Percentiles rank a stretch among this genome's conserved stretches.
Conservation (phyloP, 1,284 basidiomycete species). For the Ustilago sp. region DNA sequence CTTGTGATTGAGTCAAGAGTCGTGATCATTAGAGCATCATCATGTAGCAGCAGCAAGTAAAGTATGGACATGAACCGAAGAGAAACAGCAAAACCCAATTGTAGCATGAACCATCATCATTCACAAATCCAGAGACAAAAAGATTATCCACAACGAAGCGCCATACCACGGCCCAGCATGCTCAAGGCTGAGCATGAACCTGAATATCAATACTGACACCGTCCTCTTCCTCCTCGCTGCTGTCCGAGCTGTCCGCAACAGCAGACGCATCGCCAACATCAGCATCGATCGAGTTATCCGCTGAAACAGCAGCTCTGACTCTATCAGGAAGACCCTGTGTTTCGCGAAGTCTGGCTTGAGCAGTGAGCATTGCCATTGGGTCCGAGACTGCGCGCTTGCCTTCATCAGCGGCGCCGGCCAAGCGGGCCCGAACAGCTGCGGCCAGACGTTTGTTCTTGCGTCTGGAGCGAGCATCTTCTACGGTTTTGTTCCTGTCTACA, state of each 20-base stretch:
- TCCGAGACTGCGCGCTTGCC: conserved; percentile 31
- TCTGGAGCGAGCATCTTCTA: not conserved
- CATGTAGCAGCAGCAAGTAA: not conserved
- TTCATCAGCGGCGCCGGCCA: not conserved
- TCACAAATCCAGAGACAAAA: not conserved
- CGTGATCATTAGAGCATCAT: not conserved
- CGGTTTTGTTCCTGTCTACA: not conserved
- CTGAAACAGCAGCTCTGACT: conserved; percentile 32
- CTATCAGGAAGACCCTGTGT: conserved; percentile 9
- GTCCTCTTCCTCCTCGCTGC: conserved; percentile 23
- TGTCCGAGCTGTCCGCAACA: not conserved
- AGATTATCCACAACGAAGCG: not conserved
- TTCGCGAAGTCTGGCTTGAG: conserved; percentile 16
- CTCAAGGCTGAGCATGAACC: conserved; percentile 1
- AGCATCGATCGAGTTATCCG: conserved; percentile 28
- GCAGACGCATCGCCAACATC: conserved; percentile 9
- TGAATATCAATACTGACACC: conserved; percentile 40
- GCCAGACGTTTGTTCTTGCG: not conserved
- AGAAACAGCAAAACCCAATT: not conserved
- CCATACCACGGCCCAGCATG: not conserved
- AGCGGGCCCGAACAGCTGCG: conserved; percentile 12
- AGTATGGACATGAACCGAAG: conserved; percentile 1
- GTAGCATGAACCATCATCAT: not conserved
- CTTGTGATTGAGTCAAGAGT: not conserved
- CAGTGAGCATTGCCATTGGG: conserved; percentile 23